Evolutionary conservation across 345 rosid species (phyloP).

Genomic region (Populus davidiana): DNA sequence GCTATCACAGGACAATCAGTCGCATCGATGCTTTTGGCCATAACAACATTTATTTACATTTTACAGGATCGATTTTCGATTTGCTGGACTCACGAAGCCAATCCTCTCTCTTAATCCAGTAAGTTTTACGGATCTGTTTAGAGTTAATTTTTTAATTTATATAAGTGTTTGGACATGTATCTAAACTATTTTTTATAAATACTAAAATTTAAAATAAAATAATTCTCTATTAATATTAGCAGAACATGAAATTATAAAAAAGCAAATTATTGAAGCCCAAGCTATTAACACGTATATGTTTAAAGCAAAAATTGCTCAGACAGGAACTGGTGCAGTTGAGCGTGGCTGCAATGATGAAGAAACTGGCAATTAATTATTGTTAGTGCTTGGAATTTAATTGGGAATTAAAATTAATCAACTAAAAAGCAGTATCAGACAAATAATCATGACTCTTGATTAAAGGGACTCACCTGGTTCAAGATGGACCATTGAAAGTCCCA

Average conservation of each 20-base stretch:
- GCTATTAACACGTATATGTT: too few species aligned
- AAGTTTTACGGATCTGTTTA: background rate
- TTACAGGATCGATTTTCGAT: background rate
- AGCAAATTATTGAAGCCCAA: too few species aligned
- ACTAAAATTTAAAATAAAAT: too few species aligned
- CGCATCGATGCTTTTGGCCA: background rate
- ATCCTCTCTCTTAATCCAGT: background rate
- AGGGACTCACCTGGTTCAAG: background rate
- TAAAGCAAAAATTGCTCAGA: background rate
- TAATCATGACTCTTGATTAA: background rate
- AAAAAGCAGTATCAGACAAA: background rate
- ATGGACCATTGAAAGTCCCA: background rate
- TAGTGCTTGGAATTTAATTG: background rate
- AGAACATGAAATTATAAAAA: too few species aligned
- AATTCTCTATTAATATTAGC: too few species aligned
- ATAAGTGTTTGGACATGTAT: too few species aligned
- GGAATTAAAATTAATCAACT: background rate
- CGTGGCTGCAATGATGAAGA: background rate
- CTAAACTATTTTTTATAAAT: too few species aligned
- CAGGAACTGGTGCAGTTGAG: background rate
- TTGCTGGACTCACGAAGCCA: background rate
- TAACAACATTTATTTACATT: background rate
- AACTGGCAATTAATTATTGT: background rate
- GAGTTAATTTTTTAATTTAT: too few species aligned
- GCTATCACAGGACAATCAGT: background rate